Evolutionary conservation across 2,329 filamentous ascomycete genomes (phyloP).

Genomic region (Xylaria sp.): DNA sequence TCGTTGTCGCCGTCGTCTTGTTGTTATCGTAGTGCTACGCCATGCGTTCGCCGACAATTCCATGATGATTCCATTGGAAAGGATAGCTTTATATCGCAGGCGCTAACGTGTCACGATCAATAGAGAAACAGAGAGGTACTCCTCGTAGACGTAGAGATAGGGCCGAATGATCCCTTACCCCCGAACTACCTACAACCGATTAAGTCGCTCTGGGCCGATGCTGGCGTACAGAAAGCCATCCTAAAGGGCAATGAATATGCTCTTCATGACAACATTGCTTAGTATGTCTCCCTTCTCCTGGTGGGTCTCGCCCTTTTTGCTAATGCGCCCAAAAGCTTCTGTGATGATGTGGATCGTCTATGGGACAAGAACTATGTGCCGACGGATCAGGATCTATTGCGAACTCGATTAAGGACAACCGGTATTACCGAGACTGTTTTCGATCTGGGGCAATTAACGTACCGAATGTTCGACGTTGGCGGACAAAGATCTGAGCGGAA

Average conservation of each 20-base stretch:
- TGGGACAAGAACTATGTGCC: constrained; percentile 84
- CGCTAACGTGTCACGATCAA: constrained; percentile 31
- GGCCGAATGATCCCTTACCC: constrained; percentile 82
- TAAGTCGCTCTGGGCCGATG: constrained; percentile 84
- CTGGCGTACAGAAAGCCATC: constrained; percentile 86
- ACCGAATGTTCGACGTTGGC: constrained; percentile 96
- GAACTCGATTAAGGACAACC: constrained; percentile 88
- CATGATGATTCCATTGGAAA: neutral
- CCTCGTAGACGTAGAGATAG: constrained; percentile 82
- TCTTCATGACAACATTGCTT: constrained; percentile 92
- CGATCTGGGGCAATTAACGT: constrained; percentile 89
- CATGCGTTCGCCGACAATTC: neutral
- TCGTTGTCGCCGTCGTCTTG: neutral
- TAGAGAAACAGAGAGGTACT: constrained; percentile 83
- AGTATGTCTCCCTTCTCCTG: constrained; percentile 74
- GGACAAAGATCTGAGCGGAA: constrained; percentile 92
- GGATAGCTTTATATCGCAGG: constrained; percentile 14
- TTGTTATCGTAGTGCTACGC: neutral
- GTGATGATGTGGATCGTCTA: constrained; percentile 78
- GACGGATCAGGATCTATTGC: constrained; percentile 92
- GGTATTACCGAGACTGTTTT: constrained; percentile 97
- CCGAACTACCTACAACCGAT: constrained; percentile 82
- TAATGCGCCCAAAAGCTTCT: constrained; percentile 71
- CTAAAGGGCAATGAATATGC: constrained; percentile 96
- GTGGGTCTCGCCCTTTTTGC: constrained; percentile 17